phyloP scores from a whole-genome alignment of 768 basidiomycete genomes.

The Ephemerocybe angulata region DNA sequence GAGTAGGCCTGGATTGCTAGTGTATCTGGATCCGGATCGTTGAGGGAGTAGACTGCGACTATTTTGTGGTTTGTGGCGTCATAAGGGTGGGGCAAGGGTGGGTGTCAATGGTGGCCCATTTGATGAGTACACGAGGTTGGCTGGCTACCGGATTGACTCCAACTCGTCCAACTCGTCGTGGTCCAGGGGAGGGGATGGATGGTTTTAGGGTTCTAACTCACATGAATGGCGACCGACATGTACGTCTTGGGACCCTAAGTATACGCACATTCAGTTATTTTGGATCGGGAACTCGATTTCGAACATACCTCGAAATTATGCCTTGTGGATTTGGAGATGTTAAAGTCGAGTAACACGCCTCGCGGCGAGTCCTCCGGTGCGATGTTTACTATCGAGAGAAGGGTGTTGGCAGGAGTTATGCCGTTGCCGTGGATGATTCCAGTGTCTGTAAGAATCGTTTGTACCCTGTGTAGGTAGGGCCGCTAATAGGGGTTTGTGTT shows the following conservation, averaged over 20 bases:
- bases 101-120: neutral
- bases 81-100: neutral
- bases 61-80: neutral
- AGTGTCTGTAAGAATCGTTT: neutral
- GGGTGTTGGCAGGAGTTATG: slow-evolving; percentile 12
- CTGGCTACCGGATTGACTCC: neutral
- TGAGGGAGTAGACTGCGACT: neutral
- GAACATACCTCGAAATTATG: neutral
- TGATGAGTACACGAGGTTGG: neutral
- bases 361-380: neutral
- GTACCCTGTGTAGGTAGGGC: neutral
- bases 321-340: neutral
- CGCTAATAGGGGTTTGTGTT: neutral
- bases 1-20: neutral
- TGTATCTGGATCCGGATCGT: neutral
- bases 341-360: slow-evolving; percentile 14
- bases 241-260: too few relatives aligned
- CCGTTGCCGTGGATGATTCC: slow-evolving; percentile 14
- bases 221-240: neutral
- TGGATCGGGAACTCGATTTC: slow-evolving; percentile 1
- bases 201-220: neutral
- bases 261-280: too few relatives aligned
- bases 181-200: neutral
- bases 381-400: slow-evolving; percentile 3
- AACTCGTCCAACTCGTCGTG: slow-evolving; percentile 7